Base-by-base conservation (phyloP, 768 basidiomycete species). In the Amanita thiersii region DNA sequence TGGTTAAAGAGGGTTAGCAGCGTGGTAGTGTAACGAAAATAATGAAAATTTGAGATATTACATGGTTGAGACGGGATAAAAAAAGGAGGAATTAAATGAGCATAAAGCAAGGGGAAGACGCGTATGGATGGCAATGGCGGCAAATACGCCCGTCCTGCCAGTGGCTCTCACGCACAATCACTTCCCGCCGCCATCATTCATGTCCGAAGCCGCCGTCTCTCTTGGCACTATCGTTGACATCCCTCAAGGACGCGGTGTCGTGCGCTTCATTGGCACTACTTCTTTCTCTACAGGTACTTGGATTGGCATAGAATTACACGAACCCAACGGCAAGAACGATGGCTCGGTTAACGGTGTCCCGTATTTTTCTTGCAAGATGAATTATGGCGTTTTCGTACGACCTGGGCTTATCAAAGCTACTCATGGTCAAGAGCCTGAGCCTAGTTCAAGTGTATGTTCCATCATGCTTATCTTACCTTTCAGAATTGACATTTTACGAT, bases 281-380 rank as follows among this genome's bases (percentile, higher is more conserved):
- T 70, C 73, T 2, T 97, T 97, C 58, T 75, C 87, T 15, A 61
- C 78, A 1, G 96, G 96, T 0, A 90, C 86, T 70, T 99, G 94
- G 94, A 73, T 96, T 37, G 96, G 96, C 7, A 79, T 98, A 40
- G 92, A 94, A 54, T 73, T 99, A 34, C 75, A 72, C 43, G 81
- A 83, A 52, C 62, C 77, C 5, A 82, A 76, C 33, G 96, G 96
- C 28, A 99, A 98, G 80, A 99, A 99, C 66, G 88, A 98, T 52
- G 96, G 96, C 1, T 75, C 79, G 1, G 85, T 99, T 5, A 69
- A 81, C 25, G 90, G 84, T 11, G 61, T 78, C 37, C 48, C 61
- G 1, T 99, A 98, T 64, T 99, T 99, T 59, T 68, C 65, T 12
- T 97, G 91, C 65, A 73, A 72, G 52, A 65, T 69, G 35, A 67